phyloP scores from a whole-genome alignment of 2,329 filamentous ascomycete genomes.

The Microthyrium microscopicum region DNA sequence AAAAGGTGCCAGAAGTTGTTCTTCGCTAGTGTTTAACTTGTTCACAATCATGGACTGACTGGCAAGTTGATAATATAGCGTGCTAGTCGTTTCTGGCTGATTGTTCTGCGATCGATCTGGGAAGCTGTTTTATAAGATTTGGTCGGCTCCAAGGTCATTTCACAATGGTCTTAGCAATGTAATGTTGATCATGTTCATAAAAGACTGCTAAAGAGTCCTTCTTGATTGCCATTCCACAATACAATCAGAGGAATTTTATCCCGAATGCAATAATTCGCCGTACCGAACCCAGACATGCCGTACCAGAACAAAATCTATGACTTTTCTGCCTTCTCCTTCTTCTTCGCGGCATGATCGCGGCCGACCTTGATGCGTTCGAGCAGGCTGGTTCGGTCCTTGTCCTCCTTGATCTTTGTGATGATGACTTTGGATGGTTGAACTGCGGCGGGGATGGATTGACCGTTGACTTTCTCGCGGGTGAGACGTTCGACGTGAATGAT shows the following conservation, averaged over 20 bases:
- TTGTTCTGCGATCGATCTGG: constrained; percentile 1
- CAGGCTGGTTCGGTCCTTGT: constrained; percentile 85
- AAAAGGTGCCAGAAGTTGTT: constrained; percentile 33
- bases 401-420: constrained; percentile 97
- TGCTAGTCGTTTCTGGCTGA: constrained; percentile 2
- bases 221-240: constrained; percentile 2
- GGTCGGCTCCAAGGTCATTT: not conserved
- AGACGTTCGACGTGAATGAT: constrained; percentile 94
- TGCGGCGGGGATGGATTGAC: constrained; percentile 86
- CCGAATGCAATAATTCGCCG: constrained; percentile 6
- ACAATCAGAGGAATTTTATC: constrained; percentile 1
- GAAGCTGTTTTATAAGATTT: not conserved
- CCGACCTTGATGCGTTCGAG: constrained; percentile 71
- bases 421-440: constrained; percentile 94
- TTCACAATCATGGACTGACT: constrained; percentile 50
- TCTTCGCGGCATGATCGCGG: constrained; percentile 61
- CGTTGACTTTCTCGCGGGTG: constrained; percentile 91
- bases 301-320: constrained; percentile 10
- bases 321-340: constrained; percentile 30
- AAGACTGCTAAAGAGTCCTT: not conserved
- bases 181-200: not conserved
- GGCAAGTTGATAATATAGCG: constrained; percentile 59
- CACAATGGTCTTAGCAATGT: not conserved
- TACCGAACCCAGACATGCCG: constrained; percentile 2
- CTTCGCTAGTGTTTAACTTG: constrained; percentile 92